Percentiles rank a stretch among this genome's conserved stretches.
Evolutionary conservation across 73 alveolate genomes (phyloP).

Genomic region (Blepharisma stoltei): DNA sequence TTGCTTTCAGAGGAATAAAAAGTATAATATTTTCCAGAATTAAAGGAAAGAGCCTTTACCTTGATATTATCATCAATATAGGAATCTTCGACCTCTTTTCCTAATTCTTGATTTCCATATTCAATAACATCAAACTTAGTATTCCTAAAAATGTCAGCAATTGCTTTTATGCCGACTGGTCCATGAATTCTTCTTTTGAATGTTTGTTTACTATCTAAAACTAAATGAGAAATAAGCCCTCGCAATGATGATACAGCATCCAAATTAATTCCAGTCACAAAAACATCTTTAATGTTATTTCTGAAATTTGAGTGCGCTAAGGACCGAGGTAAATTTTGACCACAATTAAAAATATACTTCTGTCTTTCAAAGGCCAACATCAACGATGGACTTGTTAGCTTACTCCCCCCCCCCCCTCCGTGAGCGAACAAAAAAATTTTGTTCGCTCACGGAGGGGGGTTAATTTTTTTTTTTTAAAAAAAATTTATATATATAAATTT

Average conservation of each 20-base stretch:
- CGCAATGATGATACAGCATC: constrained; percentile 9
- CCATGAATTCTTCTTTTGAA: constrained; percentile 15
- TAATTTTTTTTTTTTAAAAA: too few relatives aligned
- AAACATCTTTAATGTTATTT: not conserved
- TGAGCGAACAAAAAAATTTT: too few relatives aligned
- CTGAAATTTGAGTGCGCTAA: not conserved
- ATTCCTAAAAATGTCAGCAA: not conserved
- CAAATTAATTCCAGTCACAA: not conserved
- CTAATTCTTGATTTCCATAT: too few relatives aligned
- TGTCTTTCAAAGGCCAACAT: constrained; percentile 5
- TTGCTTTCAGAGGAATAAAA: too few relatives aligned
- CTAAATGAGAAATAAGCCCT: not conserved
- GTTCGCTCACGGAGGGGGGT: too few relatives aligned
- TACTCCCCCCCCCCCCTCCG: too few relatives aligned
- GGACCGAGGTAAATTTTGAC: not conserved
- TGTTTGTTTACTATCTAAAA: not conserved
- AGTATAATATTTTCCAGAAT: too few relatives aligned
- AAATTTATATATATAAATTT: too few relatives aligned
- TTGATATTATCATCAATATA: too few relatives aligned
- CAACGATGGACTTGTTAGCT: not conserved
- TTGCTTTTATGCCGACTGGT: not conserved
- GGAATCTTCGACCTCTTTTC: too few relatives aligned
- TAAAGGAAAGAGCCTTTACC: too few relatives aligned
- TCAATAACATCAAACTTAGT: too few relatives aligned
- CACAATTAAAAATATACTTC: constrained; percentile 3